Conservation (phyloP, 306 rosid species). For the Prunus campanulata region DNA sequence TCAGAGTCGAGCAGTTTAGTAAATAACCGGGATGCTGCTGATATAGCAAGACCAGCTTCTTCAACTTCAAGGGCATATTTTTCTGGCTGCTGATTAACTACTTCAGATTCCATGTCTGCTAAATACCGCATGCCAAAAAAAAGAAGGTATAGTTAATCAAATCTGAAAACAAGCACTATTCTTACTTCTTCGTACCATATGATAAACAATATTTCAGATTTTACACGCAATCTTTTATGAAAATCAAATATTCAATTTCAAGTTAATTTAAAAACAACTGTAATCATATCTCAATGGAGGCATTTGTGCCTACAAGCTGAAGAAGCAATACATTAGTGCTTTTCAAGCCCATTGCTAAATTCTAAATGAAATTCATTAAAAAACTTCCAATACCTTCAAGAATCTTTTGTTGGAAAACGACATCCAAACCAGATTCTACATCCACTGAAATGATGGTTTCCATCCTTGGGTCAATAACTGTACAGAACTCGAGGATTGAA, state of each 20-base stretch:
- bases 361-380: neutral
- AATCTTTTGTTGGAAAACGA: constrained; percentile 58
- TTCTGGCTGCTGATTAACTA: constrained; percentile 52
- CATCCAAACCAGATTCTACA: constrained; percentile 62
- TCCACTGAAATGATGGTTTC: constrained; percentile 38
- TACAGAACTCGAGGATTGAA: constrained; percentile 66
- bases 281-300: no score
- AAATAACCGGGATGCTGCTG: constrained; percentile 75
- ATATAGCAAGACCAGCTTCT: constrained; percentile 88
- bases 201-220: neutral
- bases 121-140: constrained; percentile 3
- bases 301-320: no score
- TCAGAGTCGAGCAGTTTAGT: constrained; percentile 57
- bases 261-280: no score
- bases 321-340: neutral
- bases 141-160: constrained; percentile 18
- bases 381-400: constrained; percentile 46
- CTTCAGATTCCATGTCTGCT: constrained; percentile 49
- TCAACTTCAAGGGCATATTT: constrained; percentile 62
- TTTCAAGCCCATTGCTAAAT: neutral
- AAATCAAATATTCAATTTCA: neutral
- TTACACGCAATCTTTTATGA: neutral
- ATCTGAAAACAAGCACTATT: neutral
- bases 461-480: constrained; percentile 59
- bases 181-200: neutral